A percentile compares a stretch with the other conserved stretches of the same genome.
Evolutionary conservation across 805 yeast species (phyloP).

Genomic region (Komagataella kurtzmanii): DNA sequence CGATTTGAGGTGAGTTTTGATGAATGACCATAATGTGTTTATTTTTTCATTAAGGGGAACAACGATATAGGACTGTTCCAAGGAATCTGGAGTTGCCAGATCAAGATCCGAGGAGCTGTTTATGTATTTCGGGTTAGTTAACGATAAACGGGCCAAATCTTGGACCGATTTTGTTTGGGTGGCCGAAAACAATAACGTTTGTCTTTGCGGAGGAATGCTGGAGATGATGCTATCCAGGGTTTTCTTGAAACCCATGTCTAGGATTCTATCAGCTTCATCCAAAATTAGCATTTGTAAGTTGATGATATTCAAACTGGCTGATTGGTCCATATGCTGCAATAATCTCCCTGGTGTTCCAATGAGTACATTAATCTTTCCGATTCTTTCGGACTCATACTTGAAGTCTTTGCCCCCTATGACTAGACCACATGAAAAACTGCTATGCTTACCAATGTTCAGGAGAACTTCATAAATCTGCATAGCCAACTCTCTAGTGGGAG

Average conservation of each 20-base stretch:
- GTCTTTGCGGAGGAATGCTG: slow-evolving; percentile 69
- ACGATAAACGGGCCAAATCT: slow-evolving; percentile 71
- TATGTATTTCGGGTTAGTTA: slow-evolving; percentile 48
- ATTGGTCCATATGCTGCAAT: slow-evolving; percentile 83
- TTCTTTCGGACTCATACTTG: slow-evolving; percentile 67
- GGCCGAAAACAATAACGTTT: slow-evolving; percentile 77
- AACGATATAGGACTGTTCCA: slow-evolving; percentile 73
- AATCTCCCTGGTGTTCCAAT: slow-evolving; percentile 90
- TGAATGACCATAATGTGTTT: slow-evolving; percentile 75
- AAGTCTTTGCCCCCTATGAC: slow-evolving; percentile 92
- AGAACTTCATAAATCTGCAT: slow-evolving; percentile 84
- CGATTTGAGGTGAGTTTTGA: slow-evolving; percentile 67
- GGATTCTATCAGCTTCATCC: slow-evolving; percentile 87
- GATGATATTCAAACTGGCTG: slow-evolving; percentile 62
- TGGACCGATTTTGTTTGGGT: slow-evolving; percentile 76
- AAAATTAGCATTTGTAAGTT: slow-evolving; percentile 69
- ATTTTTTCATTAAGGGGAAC: slow-evolving; percentile 70
- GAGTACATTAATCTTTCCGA: slow-evolving; percentile 64
- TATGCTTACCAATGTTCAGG: slow-evolving; percentile 64
- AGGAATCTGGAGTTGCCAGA: slow-evolving; percentile 42
- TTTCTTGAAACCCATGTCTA: slow-evolving; percentile 86
- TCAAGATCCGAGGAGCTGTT: slow-evolving; percentile 23
- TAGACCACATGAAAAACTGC: slow-evolving; percentile 73
- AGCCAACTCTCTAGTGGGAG: slow-evolving; percentile 88
- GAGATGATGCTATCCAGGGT: slow-evolving; percentile 71